These are phyloP conservation scores for Perilla frutescens DNA, from an alignment of 257 asterid species.

Conservation along the genomic window DNA sequence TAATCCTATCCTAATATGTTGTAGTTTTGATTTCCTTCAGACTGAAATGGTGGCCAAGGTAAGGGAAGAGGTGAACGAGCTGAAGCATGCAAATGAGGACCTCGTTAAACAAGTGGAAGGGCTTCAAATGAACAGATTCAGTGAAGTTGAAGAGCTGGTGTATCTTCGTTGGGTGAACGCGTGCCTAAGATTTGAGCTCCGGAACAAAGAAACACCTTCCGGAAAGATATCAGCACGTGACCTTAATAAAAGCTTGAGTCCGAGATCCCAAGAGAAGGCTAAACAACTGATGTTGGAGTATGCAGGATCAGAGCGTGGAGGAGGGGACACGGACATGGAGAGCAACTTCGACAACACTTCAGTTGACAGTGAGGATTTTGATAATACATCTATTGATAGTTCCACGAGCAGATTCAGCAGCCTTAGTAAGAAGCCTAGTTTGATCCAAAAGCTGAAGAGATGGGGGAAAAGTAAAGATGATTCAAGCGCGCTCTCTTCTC, in stretches of 20 bases:
- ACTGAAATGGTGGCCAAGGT: constrained; percentile 83
- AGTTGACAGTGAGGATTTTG: constrained; percentile 93
- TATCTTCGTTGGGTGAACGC: constrained; percentile 99
- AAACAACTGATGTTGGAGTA: constrained; percentile 89
- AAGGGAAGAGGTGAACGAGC: constrained; percentile 70
- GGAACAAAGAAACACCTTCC: constrained; percentile 74
- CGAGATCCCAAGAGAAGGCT: constrained; percentile 85
- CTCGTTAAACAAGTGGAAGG: constrained; percentile 94
- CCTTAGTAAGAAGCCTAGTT: constrained; percentile 71
- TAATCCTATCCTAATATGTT: constrained; percentile 26
- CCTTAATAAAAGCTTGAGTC: constrained; percentile 83
- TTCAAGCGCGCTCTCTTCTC: constrained; percentile 68
- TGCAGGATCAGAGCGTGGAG: constrained; percentile 96
- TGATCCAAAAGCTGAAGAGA: constrained; percentile 85
- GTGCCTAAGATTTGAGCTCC: constrained; percentile 88
- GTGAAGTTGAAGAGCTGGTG: constrained; percentile 97
- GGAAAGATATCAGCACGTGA: constrained; percentile 89
- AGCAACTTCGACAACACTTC: constrained; percentile 87
- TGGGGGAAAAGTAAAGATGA: constrained; percentile 91
- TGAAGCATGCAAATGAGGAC: constrained; percentile 83
- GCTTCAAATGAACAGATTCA: constrained; percentile 94
- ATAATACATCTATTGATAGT: constrained; percentile 72
- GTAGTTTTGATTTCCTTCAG: constrained; percentile 49
- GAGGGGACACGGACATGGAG: constrained; percentile 89
- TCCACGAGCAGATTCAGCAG: constrained; percentile 71